Evolutionary conservation across 768 basidiomycete genomes (phyloP).

Genomic region (Cyclocybe cylindracea): DNA sequence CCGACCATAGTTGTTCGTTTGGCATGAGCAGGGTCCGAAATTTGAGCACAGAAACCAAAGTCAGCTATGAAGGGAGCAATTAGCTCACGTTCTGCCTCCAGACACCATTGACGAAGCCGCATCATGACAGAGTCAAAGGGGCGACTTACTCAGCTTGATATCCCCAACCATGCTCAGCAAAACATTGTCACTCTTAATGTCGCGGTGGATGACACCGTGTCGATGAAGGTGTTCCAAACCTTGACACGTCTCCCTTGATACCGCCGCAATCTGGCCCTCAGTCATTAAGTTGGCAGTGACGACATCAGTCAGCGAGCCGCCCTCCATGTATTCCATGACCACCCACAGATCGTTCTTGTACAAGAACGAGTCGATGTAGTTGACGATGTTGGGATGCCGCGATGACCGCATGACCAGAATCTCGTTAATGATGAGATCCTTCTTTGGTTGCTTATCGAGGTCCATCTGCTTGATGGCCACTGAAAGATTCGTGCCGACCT

Average conservation of each 20-base stretch:
- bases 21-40: slow-evolving; percentile 83
- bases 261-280: slow-evolving; percentile 98
- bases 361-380: slow-evolving; percentile 98
- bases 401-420: slow-evolving; percentile 98
- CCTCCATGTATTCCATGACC: slow-evolving; percentile 99
- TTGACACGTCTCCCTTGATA: slow-evolving; percentile 89
- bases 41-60: slow-evolving; percentile 98
- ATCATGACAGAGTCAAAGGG: background rate
- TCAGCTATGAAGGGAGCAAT: slow-evolving; percentile 59
- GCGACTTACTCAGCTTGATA: slow-evolving; percentile 91
- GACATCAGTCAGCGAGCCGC: slow-evolving; percentile 91
- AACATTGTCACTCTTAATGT: slow-evolving; percentile 99
- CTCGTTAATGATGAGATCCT: slow-evolving; percentile 99
- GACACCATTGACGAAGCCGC: background rate
- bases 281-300: slow-evolving; percentile 96
- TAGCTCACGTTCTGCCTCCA: slow-evolving; percentile 2
- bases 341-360: slow-evolving; percentile 99
- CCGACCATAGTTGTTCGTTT: slow-evolving; percentile 99
- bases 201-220: slow-evolving; percentile 97
- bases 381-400: slow-evolving; percentile 98
- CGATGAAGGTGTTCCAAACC: slow-evolving; percentile 93
- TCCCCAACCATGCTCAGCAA: slow-evolving; percentile 90
- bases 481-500: slow-evolving; percentile 89
- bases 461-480: slow-evolving; percentile 99
- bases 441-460: slow-evolving; percentile 98